Conservation (phyloP, 2,329 filamentous ascomycete genomes). For the Colletotrichum sp. region DNA sequence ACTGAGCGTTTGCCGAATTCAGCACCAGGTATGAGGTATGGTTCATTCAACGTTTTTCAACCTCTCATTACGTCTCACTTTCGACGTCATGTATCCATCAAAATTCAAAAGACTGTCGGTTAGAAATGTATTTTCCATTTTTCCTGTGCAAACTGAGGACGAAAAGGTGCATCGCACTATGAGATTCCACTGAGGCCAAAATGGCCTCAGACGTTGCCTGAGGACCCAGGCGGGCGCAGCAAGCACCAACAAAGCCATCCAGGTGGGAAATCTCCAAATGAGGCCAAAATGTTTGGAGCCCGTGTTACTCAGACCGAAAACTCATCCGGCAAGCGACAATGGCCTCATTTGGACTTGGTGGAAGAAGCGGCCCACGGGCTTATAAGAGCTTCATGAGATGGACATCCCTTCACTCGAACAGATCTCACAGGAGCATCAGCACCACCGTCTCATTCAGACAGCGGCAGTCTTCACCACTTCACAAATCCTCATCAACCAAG, state of each 20-base stretch:
- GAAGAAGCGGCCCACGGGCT: not conserved
- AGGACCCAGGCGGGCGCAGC: not conserved
- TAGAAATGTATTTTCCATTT: not conserved
- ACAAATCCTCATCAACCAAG: not conserved
- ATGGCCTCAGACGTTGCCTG: not conserved
- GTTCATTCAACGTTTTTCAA: not conserved
- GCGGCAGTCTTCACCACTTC: not conserved
- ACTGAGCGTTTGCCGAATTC: not conserved
- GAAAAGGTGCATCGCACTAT: not conserved
- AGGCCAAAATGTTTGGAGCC: not conserved
- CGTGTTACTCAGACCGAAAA: not conserved
- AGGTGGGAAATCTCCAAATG: not conserved
- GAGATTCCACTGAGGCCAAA: not conserved
- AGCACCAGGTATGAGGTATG: not conserved
- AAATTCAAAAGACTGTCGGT: not conserved
- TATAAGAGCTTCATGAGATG: not conserved
- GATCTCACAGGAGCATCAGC: not conserved
- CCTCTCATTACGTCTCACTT: not conserved
- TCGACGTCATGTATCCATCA: not conserved
- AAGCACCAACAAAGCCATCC: not conserved
- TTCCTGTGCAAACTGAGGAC: not conserved
- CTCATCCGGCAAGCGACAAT: not conserved
- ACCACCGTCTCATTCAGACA: not conserved
- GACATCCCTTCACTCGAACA: not conserved
- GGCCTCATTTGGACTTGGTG: not conserved